Evolutionary conservation across 2,329 filamentous ascomycete genomes (phyloP).

Genomic region (Mariannaea elegans): DNA sequence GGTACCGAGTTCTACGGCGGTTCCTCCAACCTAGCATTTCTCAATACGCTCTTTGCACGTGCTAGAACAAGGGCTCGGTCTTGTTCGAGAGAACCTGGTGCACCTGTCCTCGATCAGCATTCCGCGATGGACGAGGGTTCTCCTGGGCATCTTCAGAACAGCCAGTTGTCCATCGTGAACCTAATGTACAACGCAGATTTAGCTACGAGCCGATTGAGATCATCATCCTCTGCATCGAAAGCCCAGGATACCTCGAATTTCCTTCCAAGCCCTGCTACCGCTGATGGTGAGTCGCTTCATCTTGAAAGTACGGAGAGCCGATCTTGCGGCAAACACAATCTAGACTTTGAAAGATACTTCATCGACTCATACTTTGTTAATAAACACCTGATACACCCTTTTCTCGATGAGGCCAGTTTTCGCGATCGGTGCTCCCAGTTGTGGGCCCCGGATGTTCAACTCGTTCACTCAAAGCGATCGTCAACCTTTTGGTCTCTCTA

Average conservation of each 20-base stretch:
- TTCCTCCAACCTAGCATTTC: conserved; percentile 5
- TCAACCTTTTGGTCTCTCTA: conserved; percentile 3
- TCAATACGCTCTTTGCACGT: conserved; percentile 4
- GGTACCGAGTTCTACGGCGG: conserved; percentile 10
- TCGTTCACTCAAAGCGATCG: background rate
- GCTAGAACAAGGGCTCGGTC: conserved; percentile 4
- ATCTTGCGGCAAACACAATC: background rate
- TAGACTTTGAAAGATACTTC: background rate
- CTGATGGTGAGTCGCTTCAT: background rate
- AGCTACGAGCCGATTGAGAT: background rate
- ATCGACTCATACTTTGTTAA: conserved; percentile 7
- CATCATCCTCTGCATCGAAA: background rate
- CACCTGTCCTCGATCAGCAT: background rate
- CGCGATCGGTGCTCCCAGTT: background rate
- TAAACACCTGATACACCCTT: conserved; percentile 6
- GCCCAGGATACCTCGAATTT: background rate
- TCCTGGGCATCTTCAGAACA: conserved; percentile 2
- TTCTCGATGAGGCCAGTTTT: conserved; percentile 1
- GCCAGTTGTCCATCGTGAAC: conserved; percentile 6
- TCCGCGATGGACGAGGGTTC: background rate
- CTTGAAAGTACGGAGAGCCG: too few species aligned
- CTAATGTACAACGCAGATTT: conserved; percentile 7
- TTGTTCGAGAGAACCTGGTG: background rate
- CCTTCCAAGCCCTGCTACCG: background rate
- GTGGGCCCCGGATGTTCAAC: background rate